Evolutionary conservation across 2,329 filamentous ascomycete species (phyloP).

Genomic region (Xylariaceae sp.): DNA sequence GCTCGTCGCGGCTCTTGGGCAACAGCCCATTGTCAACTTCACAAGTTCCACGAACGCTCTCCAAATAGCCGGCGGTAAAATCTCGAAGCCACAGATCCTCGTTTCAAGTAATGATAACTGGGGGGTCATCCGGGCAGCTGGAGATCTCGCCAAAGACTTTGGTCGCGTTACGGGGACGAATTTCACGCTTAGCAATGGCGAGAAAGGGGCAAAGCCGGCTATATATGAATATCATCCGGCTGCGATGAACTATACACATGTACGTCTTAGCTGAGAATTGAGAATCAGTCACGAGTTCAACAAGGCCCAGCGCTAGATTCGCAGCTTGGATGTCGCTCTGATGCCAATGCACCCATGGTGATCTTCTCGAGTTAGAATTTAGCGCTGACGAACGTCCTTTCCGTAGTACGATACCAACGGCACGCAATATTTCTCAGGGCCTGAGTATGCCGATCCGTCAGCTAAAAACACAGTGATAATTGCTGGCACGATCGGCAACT

Average conservation of each 20-base stretch:
- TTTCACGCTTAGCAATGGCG: constrained; percentile 53
- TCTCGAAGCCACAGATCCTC: constrained; percentile 40
- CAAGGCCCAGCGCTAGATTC: not conserved
- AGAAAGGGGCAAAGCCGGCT: constrained; percentile 35
- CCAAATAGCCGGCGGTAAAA: constrained; percentile 27
- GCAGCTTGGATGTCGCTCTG: not conserved
- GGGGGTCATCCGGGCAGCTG: constrained; percentile 63
- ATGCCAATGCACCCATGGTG: not conserved
- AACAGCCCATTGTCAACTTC: constrained; percentile 32
- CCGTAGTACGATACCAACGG: constrained; percentile 42
- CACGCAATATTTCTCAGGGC: constrained; percentile 42
- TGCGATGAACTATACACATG: constrained; percentile 45
- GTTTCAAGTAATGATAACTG: constrained; percentile 60
- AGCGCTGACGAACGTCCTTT: not conserved
- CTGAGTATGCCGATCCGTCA: constrained; percentile 40
- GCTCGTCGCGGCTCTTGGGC: constrained; percentile 27
- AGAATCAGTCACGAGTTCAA: not conserved
- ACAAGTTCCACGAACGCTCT: constrained; percentile 20
- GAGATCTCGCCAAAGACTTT: constrained; percentile 65
- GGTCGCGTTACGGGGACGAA: constrained; percentile 66
- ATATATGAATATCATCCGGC: constrained; percentile 42
- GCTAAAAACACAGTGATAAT: constrained; percentile 57
- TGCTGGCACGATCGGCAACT: constrained; percentile 63
- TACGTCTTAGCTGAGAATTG: constrained; percentile 27
- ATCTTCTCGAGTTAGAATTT: not conserved